Conservation (phyloP, 2,329 filamentous ascomycete species). For the Alternaria angustiovoidea region DNA sequence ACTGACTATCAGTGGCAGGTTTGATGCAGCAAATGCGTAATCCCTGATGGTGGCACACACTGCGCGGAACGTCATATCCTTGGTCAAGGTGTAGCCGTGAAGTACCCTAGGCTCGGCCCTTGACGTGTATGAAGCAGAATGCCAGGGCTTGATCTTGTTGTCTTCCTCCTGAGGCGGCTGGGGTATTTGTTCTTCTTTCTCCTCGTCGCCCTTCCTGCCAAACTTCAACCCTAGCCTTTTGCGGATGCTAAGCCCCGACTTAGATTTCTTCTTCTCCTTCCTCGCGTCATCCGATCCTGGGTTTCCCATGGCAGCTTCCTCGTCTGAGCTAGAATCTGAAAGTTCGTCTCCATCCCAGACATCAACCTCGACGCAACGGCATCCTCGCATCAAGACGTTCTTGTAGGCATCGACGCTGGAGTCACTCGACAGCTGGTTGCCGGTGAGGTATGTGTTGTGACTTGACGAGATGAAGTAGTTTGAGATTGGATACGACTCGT, state of each 20-base stretch:
- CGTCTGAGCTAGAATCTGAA: slow-evolving; percentile 51
- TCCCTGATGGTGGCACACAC: slow-evolving; percentile 84
- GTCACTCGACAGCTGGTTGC: slow-evolving; percentile 82
- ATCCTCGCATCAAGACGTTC: slow-evolving; percentile 76
- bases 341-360: slow-evolving; percentile 80
- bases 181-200: slow-evolving; percentile 20
- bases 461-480: slow-evolving; percentile 96
- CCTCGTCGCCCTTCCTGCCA: slow-evolving; percentile 39
- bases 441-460: slow-evolving; percentile 91
- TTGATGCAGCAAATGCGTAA: slow-evolving; percentile 75
- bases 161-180: slow-evolving; percentile 18
- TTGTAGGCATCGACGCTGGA: slow-evolving; percentile 82
- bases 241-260: slow-evolving; percentile 40
- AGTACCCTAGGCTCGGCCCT: slow-evolving; percentile 77
- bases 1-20: slow-evolving; percentile 87
- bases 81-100: slow-evolving; percentile 84
- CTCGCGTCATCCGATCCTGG: slow-evolving; percentile 28
- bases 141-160: slow-evolving; percentile 42
- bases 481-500: slow-evolving; percentile 74
- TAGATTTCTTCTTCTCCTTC: slow-evolving; percentile 41
- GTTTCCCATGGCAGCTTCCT: slow-evolving; percentile 36
- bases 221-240: slow-evolving; percentile 48
- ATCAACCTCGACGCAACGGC: slow-evolving; percentile 92
- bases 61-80: slow-evolving; percentile 84
- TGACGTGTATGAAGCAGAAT: slow-evolving; percentile 36